phyloP scores from a whole-genome alignment of 2,329 filamentous ascomycete species.

The Pyricularia sp. region DNA sequence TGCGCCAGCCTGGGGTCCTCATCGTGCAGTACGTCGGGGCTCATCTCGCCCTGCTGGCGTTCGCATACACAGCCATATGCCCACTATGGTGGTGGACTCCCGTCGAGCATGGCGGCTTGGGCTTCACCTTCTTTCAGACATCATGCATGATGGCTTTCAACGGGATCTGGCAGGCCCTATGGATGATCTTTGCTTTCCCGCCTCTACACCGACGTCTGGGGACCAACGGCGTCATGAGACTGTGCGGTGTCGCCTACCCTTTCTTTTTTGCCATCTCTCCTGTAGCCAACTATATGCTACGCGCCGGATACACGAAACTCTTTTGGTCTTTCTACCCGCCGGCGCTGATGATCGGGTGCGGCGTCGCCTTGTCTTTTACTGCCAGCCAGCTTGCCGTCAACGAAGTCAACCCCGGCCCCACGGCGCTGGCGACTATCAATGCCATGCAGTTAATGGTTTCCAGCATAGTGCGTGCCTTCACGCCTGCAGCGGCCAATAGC shows the following conservation, averaged over 20 bases:
- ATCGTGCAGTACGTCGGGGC: constrained; percentile 56
- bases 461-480: constrained; percentile 54
- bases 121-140: constrained; percentile 53
- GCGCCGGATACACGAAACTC: constrained; percentile 25
- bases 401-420: constrained; percentile 57
- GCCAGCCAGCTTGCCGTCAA: constrained; percentile 66
- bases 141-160: constrained; percentile 55
- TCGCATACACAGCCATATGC: constrained; percentile 61
- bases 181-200: constrained; percentile 66
- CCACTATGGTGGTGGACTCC: constrained; percentile 62
- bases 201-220: constrained; percentile 48
- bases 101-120: constrained; percentile 53
- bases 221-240: constrained; percentile 54
- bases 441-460: constrained; percentile 53
- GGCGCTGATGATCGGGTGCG: constrained; percentile 44
- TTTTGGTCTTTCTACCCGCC: constrained; percentile 49
- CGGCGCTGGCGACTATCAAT: constrained; percentile 62
- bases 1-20: constrained; percentile 55
- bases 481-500: constrained; percentile 55
- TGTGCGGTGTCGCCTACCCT: constrained; percentile 51
- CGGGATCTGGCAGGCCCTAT: constrained; percentile 58
- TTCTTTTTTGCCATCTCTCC: constrained; percentile 50
- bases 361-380: constrained; percentile 62
- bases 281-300: constrained; percentile 46
- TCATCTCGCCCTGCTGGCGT: constrained; percentile 59